Conservation (phyloP, 192 early-diverging fungal species). For the Backusella macrospora region DNA sequence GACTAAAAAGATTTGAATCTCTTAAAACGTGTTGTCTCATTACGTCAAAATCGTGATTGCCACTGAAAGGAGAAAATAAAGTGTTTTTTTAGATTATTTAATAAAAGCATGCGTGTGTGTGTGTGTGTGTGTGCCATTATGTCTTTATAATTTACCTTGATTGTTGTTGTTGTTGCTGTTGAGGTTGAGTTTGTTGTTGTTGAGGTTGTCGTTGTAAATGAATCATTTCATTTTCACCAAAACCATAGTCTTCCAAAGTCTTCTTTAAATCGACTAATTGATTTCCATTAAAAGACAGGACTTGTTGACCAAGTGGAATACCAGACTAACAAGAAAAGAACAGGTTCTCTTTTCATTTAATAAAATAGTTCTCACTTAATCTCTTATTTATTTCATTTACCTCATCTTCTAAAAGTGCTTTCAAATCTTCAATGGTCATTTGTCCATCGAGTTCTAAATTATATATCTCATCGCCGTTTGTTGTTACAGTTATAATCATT, state of each 20-base stretch:
- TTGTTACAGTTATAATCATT: slow-evolving; percentile 65
- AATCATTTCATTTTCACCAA: slow-evolving; percentile 77
- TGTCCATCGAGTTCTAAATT: slow-evolving; percentile 71
- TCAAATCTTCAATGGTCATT: slow-evolving; percentile 77
- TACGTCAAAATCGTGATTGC: slow-evolving; percentile 37
- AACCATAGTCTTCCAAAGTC: slow-evolving; percentile 65
- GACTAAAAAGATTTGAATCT: slow-evolving; percentile 57
- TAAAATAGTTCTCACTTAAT: background rate
- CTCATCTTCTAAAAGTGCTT: slow-evolving; percentile 87
- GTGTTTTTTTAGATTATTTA: background rate
- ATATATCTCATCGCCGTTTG: slow-evolving; percentile 61
- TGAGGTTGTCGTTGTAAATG: slow-evolving; percentile 51
- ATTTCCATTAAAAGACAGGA: slow-evolving; percentile 66
- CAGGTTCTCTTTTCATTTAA: background rate
- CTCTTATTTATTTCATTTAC: slow-evolving; percentile 37
- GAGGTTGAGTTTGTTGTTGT: background rate
- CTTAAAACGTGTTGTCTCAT: slow-evolving; percentile 67
- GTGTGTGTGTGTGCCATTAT: background rate
- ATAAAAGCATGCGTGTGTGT: background rate
- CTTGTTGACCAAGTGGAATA: slow-evolving; percentile 65
- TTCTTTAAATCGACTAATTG: slow-evolving; percentile 61
- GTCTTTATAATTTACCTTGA: background rate
- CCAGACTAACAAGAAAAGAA: slow-evolving; percentile 50
- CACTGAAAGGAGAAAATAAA: background rate
- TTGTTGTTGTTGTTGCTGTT: background rate